Percentiles rank a stretch among this genome's conserved stretches.
Conservation (phyloP, 2,329 filamentous ascomycete genomes). For the Scytalidium sp. region DNA sequence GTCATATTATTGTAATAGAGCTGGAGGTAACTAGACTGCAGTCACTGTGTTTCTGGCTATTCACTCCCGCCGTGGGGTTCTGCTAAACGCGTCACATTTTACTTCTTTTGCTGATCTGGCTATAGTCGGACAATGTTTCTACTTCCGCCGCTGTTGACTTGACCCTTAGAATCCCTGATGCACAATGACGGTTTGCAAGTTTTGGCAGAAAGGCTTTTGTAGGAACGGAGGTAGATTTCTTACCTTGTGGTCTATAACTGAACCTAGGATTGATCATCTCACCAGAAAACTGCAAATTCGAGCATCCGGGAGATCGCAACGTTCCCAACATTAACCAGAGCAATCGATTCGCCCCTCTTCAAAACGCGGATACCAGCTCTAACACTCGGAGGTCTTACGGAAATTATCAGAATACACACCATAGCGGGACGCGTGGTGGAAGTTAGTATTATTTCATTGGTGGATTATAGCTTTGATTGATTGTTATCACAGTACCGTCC, state of each 20-base stretch:
- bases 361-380: constrained; percentile 12
- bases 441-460: constrained; percentile 6
- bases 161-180: not conserved
- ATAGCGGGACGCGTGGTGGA: constrained; percentile 10
- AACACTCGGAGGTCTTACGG: constrained; percentile 13
- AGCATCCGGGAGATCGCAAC: constrained; percentile 48
- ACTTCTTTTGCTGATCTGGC: too few relatives aligned
- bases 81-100: too few relatives aligned
- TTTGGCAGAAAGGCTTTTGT: constrained; percentile 63
- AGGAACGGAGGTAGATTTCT: constrained; percentile 35
- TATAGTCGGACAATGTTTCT: too few relatives aligned
- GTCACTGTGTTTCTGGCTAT: too few relatives aligned
- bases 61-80: too few relatives aligned
- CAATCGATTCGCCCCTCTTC: constrained; percentile 29
- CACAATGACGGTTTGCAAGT: constrained; percentile 46
- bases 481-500: constrained; percentile 1
- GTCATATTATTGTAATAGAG: too few relatives aligned
- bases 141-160: too few relatives aligned
- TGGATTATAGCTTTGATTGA: constrained; percentile 6
- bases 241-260: not conserved
- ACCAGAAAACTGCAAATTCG: constrained; percentile 55
- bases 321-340: constrained; percentile 30
- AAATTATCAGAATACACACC: constrained; percentile 7
- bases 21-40: too few relatives aligned
- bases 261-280: constrained; percentile 13